Base-by-base conservation (phyloP, 2,329 filamentous ascomycete species). In the Pseudogymnoascus sp. region DNA sequence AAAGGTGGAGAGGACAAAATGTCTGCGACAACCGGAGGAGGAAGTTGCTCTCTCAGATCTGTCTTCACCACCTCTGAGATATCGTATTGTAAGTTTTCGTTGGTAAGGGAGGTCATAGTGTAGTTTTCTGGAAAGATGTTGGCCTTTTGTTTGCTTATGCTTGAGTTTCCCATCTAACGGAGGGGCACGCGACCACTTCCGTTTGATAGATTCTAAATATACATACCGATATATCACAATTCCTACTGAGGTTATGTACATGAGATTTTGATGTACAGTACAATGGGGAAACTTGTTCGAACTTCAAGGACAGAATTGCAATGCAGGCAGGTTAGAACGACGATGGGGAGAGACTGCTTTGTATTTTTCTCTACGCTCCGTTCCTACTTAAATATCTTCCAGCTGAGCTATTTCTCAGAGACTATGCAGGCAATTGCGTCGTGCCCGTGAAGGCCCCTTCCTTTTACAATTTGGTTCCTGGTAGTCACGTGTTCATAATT, bases 1-100 rank as follows among this genome's bases (percentile, higher is more conserved):
- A 69, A 69, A 2, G 68, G 66, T 28, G 50, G n/a, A 35, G 65
- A 38, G 28, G 61, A 26, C 6, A 68, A 26, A 31, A 65, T 40
- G 14, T 33, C 22, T 16, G 22, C 19, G 4, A 67, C 19, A 24
- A 19, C n/a, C 14, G 43, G 14, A 28, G 22, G 22, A 10, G 24
- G 43, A 10, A 50, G 12, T 24, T 16, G 7, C 24, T 28, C 43
- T 28, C 43, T 28, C 24, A 50, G 24, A 50, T 28, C 43, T 6
- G 6, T 16, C 14, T 14, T 50, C 43, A 50, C 43, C 24, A 50
- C 12, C 24, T 50, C 7, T 4, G 43, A 16, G 24, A 50, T 50
- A 50, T 50, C 7, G 14, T 50, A 50, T 5, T 50, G 12, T n/a
- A 50, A 1, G 43, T 10, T 24, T 24, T 43, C 7, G 14, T 50